These are phyloP conservation scores for Mitragyna speciosa DNA, from an alignment of 257 asterid species.

Conservation along the genomic window DNA sequence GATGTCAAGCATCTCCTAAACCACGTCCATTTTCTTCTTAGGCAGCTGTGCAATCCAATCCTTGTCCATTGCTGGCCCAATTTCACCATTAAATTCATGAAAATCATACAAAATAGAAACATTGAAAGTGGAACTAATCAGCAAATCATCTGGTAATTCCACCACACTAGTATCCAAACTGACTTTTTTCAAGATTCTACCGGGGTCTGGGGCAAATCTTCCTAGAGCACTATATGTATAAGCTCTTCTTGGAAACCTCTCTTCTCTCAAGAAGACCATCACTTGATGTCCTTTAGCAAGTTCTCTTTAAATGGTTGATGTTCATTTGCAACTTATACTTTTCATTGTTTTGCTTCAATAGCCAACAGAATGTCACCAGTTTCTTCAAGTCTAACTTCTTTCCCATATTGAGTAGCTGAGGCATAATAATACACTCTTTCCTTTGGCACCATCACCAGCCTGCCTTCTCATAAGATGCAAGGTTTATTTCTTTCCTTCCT, in stretches of 20 bases:
- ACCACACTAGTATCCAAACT: neutral
- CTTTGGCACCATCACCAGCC: neutral
- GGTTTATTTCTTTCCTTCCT: neutral
- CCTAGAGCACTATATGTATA: neutral
- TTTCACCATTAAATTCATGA: neutral
- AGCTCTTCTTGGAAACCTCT: neutral
- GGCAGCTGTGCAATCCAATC: neutral
- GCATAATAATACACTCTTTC: neutral
- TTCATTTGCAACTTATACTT: neutral
- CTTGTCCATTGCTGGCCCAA: neutral
- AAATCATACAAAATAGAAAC: neutral
- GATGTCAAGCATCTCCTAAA: neutral
- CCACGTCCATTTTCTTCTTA: neutral
- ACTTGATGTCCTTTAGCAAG: constrained; percentile 1
- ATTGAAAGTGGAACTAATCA: neutral
- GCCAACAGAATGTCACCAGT: neutral
- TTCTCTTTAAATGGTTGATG: neutral
- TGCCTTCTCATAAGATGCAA: neutral
- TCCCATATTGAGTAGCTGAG: neutral
- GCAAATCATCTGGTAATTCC: neutral
- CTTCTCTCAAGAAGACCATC: neutral
- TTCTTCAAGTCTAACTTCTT: neutral
- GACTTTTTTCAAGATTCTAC: neutral
- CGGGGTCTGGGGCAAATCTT: neutral
- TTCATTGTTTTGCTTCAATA: neutral